phyloP scores from a whole-genome alignment of 2,329 filamentous ascomycete species.

The Orbilia brochopaga region DNA sequence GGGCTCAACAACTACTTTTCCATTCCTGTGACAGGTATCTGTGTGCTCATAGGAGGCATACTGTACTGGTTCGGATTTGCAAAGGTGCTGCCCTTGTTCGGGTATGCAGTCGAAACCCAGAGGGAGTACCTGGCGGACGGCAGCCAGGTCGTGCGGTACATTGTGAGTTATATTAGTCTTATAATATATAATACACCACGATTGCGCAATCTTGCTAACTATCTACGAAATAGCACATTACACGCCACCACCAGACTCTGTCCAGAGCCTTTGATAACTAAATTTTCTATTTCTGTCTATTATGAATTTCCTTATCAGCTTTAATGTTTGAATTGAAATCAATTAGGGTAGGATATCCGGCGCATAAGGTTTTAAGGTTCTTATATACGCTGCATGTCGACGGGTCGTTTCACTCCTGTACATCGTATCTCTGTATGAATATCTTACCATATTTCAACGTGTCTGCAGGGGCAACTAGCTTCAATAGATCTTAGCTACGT shows the following conservation, averaged over 20 bases:
- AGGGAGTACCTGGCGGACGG: constrained; percentile 47
- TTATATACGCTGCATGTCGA: neutral
- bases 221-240: constrained; percentile 26
- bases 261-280: constrained; percentile 27
- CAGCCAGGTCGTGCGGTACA: constrained; percentile 48
- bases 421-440: no score
- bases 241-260: constrained; percentile 40
- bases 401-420: no score
- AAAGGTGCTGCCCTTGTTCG: constrained; percentile 62
- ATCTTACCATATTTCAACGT: no score
- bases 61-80: constrained; percentile 65
- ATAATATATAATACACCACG: neutral
- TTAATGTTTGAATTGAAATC: neutral
- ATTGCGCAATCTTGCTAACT: neutral
- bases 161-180: constrained; percentile 17
- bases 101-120: constrained; percentile 53
- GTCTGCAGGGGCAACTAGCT: no score
- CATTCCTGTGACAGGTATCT: constrained; percentile 65
- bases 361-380: neutral
- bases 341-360: neutral
- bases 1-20: constrained; percentile 62
- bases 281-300: neutral
- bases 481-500: no score
- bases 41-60: constrained; percentile 62
- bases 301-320: neutral